Evolutionary conservation across 2,329 filamentous ascomycete genomes (phyloP).

Genomic region (Penicillium freii): DNA sequence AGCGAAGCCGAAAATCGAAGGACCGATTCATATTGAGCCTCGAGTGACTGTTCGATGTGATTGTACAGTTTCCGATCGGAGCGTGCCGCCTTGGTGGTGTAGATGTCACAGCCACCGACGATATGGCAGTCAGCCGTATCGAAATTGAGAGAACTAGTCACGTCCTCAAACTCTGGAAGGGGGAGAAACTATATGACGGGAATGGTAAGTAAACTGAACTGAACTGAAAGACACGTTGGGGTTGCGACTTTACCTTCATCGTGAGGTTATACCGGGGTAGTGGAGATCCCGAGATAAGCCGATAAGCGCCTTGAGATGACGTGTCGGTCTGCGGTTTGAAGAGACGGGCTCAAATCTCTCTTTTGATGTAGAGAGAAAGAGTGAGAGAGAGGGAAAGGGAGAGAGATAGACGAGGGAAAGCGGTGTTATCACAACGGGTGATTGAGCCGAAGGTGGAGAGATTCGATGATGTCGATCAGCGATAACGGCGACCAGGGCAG

Average conservation of each 20-base stretch:
- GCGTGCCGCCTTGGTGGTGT: slow-evolving; percentile 94
- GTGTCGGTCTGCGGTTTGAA: slow-evolving; percentile 1
- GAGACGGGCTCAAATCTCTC: not conserved
- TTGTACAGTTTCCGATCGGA: slow-evolving; percentile 97
- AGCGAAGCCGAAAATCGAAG: slow-evolving; percentile 82
- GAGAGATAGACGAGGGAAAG: not conserved
- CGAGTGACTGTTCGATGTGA: slow-evolving; percentile 86
- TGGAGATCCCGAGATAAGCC: slow-evolving; percentile 9
- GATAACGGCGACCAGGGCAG: slow-evolving; percentile 37
- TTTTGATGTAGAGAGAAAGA: not conserved
- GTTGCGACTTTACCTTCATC: slow-evolving; percentile 11
- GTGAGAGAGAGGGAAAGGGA: not conserved
- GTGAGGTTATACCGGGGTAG: slow-evolving; percentile 5
- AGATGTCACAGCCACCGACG: slow-evolving; percentile 90
- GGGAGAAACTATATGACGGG: slow-evolving; percentile 71
- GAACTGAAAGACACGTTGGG: slow-evolving; percentile 7
- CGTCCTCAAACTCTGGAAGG: slow-evolving; percentile 83
- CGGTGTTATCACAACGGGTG: slow-evolving; percentile 2
- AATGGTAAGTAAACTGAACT: not conserved
- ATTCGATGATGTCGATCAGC: slow-evolving; percentile 37
- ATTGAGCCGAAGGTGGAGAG: slow-evolving; percentile 11
- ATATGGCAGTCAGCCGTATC: slow-evolving; percentile 90
- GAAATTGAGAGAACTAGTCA: slow-evolving; percentile 92
- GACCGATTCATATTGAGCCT: slow-evolving; percentile 85
- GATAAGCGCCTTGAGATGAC: slow-evolving; percentile 4